Evolutionary conservation across 345 rosid species (phyloP).

Genomic region (Hevea brasiliensis): DNA sequence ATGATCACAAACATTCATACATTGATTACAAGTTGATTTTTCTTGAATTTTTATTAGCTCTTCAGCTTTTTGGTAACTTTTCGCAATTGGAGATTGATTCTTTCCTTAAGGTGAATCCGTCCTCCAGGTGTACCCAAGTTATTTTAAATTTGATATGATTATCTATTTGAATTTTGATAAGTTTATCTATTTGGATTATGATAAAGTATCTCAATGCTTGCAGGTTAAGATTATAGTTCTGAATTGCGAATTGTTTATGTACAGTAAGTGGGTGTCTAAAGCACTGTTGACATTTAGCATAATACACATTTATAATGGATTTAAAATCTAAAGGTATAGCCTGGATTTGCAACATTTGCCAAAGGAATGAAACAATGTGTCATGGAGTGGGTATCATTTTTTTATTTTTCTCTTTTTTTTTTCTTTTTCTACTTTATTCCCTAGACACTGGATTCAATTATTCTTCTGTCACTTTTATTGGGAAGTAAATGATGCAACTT

Average conservation of each 20-base stretch:
- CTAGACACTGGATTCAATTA: not conserved
- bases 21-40: no score
- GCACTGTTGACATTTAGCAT: no score
- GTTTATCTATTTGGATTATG: not conserved
- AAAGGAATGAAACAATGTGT: constrained; percentile 65
- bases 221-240: not conserved
- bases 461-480: not conserved
- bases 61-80: no score
- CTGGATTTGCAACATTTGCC: constrained; percentile 66
- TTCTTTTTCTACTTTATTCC: no score
- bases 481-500: not conserved
- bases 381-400: constrained; percentile 59
- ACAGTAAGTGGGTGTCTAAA: not conserved
- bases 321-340: constrained; percentile 43
- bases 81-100: no score
- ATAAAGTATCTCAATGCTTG: not conserved
- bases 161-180: not conserved
- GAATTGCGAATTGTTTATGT: not conserved
- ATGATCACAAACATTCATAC: no score
- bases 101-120: no score
- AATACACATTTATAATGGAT: constrained; percentile 41
- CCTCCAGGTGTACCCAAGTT: not conserved
- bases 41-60: no score
- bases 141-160: not conserved
- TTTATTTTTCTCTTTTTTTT: not conserved